phyloP scores from a whole-genome alignment of 1,284 basidiomycete genomes.

The Ganoderma meredithae region DNA sequence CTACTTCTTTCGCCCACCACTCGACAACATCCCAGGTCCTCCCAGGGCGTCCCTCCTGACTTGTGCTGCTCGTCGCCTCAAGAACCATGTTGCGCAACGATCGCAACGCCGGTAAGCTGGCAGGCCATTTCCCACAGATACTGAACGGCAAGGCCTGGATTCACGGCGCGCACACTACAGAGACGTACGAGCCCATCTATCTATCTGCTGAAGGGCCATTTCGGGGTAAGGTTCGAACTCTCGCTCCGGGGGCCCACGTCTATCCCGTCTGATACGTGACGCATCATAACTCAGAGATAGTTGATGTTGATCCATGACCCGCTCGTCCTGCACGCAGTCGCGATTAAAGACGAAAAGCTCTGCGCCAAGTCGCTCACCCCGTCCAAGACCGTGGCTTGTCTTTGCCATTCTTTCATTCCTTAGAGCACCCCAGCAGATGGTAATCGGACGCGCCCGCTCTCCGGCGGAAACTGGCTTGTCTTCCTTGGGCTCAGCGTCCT shows the following conservation, averaged over 20 bases:
- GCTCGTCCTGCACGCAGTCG: no score
- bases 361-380: no score
- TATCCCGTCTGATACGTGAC: no score
- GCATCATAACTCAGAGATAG: no score
- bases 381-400: no score
- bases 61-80: neutral
- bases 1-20: neutral
- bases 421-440: no score
- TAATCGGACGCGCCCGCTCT: no score
- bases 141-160: neutral
- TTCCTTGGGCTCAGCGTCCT: constrained; percentile 11
- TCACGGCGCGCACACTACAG: neutral
- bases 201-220: neutral
- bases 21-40: neutral
- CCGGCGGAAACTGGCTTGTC: neutral
- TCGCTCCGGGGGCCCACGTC: no score
- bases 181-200: neutral
- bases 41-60: neutral
- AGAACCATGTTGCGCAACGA: neutral
- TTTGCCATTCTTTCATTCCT: no score
- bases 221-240: neutral
- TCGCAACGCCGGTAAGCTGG: neutral
- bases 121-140: neutral
- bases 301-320: no score
- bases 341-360: no score